Percentiles rank a stretch among this genome's conserved stretches.
These are phyloP conservation scores for Cercophora newfieldiana DNA, from an alignment of 495 filamentous ascomycete species.

Conservation along the genomic window DNA sequence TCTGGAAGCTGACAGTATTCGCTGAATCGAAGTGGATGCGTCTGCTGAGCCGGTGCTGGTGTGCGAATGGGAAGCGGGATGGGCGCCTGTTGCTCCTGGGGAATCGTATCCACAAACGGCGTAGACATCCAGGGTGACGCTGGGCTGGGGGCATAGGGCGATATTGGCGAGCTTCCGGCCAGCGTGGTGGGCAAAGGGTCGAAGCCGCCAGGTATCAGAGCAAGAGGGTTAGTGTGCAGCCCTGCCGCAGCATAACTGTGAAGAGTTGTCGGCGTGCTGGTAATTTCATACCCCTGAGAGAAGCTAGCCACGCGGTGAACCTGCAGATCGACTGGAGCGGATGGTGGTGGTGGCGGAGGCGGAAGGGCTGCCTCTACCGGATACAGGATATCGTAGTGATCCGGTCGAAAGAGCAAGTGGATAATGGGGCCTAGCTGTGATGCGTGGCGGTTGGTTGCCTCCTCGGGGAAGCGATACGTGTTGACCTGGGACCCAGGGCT, in stretches of 20 bases:
- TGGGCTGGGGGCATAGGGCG: constrained; percentile 41
- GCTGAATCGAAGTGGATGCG: constrained; percentile 47
- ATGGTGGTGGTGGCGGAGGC: constrained; percentile 21
- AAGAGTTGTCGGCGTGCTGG: constrained; percentile 40
- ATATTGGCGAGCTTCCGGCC: constrained; percentile 32
- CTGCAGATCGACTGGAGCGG: constrained; percentile 54
- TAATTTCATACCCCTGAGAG: constrained; percentile 41
- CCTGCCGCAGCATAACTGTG: constrained; percentile 39
- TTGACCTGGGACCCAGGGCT: constrained; percentile 80
- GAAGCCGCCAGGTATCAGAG: constrained; percentile 47
- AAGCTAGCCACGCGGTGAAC: constrained; percentile 50
- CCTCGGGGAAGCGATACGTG: constrained; percentile 66
- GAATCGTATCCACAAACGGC: constrained; percentile 38
- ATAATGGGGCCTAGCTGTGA: constrained; percentile 49
- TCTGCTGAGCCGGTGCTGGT: constrained; percentile 33
- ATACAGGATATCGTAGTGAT: constrained; percentile 96
- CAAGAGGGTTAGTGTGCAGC: constrained; percentile 37
- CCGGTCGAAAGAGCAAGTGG: constrained; percentile 60
- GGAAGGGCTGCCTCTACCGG: constrained; percentile 53
- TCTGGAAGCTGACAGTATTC: constrained; percentile 46
- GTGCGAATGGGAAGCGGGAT: constrained; percentile 32
- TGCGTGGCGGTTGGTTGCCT: constrained; percentile 50
- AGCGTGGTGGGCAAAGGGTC: constrained; percentile 30
- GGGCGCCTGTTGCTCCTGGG: constrained; percentile 28
- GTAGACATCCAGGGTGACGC: constrained; percentile 45